Percentiles rank a stretch among this genome's conserved stretches.
phyloP scores from a whole-genome alignment of 148 eudicot genomes.

The Camellia granthamiana region DNA sequence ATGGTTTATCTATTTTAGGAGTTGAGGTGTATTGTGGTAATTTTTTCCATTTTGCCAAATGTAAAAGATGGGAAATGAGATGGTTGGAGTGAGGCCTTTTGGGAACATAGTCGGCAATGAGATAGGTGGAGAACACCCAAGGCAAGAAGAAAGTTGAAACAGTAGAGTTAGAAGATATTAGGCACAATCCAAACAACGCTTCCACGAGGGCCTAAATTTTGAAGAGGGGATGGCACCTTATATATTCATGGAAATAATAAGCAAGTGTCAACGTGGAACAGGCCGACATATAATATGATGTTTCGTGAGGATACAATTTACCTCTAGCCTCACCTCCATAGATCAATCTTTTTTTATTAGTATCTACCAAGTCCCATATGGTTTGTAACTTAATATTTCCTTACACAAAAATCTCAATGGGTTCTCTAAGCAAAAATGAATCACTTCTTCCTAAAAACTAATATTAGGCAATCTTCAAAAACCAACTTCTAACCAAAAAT shows the following conservation, averaged over 20 bases:
- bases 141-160: not conserved
- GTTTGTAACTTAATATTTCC: not conserved
- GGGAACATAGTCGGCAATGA: too few relatives aligned
- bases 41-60: not conserved
- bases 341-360: not conserved
- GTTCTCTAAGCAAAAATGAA: constrained; percentile 3
- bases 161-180: not conserved
- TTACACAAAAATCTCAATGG: not conserved
- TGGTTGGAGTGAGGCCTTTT: too few relatives aligned
- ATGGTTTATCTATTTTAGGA: not conserved
- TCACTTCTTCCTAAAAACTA: not conserved
- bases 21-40: not conserved
- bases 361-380: not conserved
- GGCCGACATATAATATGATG: not conserved
- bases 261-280: not conserved
- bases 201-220: not conserved
- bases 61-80: too few relatives aligned
- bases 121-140: too few relatives aligned
- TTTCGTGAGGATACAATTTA: not conserved
- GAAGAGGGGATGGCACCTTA: not conserved
- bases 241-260: not conserved
- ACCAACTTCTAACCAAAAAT: constrained; percentile 12
- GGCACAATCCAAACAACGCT: not conserved
- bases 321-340: not conserved
- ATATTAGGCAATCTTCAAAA: constrained; percentile 8